Percentiles rank a stretch among this genome's conserved stretches.
Evolutionary conservation across 305 asterid species (phyloP).

Genomic region (Rubia peregrina): DNA sequence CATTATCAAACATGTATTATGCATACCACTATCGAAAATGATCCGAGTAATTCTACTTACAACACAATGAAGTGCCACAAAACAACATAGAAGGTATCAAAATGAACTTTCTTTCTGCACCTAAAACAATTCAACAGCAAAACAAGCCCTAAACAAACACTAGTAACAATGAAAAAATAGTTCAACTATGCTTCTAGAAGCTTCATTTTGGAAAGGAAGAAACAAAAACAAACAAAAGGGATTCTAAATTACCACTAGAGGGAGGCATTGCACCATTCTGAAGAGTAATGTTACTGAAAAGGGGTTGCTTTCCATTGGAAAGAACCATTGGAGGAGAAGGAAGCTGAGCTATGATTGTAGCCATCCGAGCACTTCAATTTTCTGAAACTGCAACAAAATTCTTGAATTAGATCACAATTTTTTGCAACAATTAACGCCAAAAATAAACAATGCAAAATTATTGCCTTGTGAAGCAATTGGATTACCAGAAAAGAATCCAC

Average conservation of each 20-base stretch:
- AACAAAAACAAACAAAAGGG: not conserved
- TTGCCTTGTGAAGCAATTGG: not conserved
- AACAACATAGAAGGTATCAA: not conserved
- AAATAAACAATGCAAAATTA: not conserved
- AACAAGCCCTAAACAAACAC: not conserved
- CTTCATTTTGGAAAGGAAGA: not conserved
- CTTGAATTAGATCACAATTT: not conserved
- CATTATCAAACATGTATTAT: not conserved
- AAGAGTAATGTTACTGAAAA: conserved; percentile 11
- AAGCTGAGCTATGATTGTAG: conserved; percentile 28
- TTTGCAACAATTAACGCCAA: conserved; percentile 1
- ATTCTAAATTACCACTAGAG: conserved; percentile 17
- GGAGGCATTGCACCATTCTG: conserved; percentile 16
- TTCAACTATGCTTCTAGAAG: not conserved
- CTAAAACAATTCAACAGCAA: not conserved
- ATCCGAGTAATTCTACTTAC: not conserved
- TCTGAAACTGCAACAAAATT: not conserved
- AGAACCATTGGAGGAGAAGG: conserved; percentile 22
- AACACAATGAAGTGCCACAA: not conserved
- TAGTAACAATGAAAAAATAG: not conserved
- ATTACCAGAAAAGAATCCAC: not conserved
- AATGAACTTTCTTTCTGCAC: not conserved
- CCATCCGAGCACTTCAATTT: conserved; percentile 21
- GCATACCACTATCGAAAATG: no score
- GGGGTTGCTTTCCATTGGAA: conserved; percentile 17